A percentile compares a stretch with the other conserved stretches of the same genome.
Conservation (phyloP, 345 rosid genomes). For the Citrus sinensis region DVS_A1.0 CM039163.1:2232001-2232500, state of each 20-base stretch:
- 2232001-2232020: no score
- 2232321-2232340: no score
- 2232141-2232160: constrained; percentile 9
- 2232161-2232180: constrained; percentile 10
- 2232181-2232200: not conserved
- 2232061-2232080: not conserved
- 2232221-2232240: not conserved
- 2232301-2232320: no score
- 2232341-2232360: not conserved
- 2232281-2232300: no score
- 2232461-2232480: not conserved
- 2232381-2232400: not conserved
- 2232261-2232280: no score
- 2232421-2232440: not conserved
- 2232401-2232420: not conserved
- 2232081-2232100: not conserved
- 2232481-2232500: not conserved
- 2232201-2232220: not conserved
- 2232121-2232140: no score
- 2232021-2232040: no score
- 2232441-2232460: not conserved
- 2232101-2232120: no score
- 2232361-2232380: not conserved
- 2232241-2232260: no score
- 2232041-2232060: no score